Base-by-base conservation (phyloP, 2,329 filamentous ascomycete genomes). In the Aspergillus oerlinghausenensis region DNA sequence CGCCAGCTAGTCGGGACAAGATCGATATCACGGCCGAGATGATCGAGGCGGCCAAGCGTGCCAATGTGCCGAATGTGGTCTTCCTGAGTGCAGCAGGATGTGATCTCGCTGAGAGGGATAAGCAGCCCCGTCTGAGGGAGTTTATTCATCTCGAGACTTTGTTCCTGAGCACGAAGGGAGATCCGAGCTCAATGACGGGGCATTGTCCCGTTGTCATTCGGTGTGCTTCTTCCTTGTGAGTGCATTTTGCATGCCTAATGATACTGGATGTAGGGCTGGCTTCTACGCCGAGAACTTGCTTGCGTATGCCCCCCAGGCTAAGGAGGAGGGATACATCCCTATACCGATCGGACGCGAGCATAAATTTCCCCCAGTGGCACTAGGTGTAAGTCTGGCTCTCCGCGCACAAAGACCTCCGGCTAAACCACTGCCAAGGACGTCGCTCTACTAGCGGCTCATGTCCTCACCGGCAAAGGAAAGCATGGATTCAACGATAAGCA, bases 211-310 rank as follows among this genome's bases (percentile, higher is more conserved):
- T 75, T 57, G 70, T 81, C 8, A 79, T 81, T 59, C 70, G 78
- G 77, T 59, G 3, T 8, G 19, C 6, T 21, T 17, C 14, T 8
- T 14, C 26, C 38, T 2, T 2, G 5, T 1, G 14, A 38, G 7
- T 17, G 14, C 32, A 7, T 45, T 10, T 17, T 28, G 14, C 1
- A 40, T 3, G 32, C 7, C 2, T 4, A 49, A 35, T 21, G 32
- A 47, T 29, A 6, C 26, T 3, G 17, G 17, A 40, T 35, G 19
- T 26, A 79, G 78, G 4, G 77, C 78, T 17, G 79, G 79, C 3
- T 81, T 81, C 60, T 81, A 81, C 58, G 77, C 78, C 3, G 79
- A 82, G 65, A 82, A 82, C 54, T 66, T 82, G n/a, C 70, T 82
- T 2, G 62, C 77, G 1, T 81, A 82, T 60, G 70, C 76, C 2